Base-by-base conservation (phyloP, 768 basidiomycete genomes). In the Leccinum variicolor region DNA sequence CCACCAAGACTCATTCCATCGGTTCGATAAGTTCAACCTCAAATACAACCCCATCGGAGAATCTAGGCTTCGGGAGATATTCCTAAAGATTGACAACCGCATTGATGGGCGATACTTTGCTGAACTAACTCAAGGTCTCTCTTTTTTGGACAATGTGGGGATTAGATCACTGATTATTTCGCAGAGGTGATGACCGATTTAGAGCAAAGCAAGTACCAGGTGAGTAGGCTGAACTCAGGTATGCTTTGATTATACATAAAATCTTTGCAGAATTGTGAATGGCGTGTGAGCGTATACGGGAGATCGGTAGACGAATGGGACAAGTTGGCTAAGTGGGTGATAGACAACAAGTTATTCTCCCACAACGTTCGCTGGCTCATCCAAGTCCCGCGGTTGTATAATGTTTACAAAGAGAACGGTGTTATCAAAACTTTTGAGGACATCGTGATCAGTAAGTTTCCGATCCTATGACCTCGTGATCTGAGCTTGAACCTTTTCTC, bases 351-450 rank as follows among this genome's bases (percentile, higher is more conserved):
- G 71, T 79, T 98, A 5, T 90, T 82, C 72, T 98, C 95, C 3
- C 95, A 98, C 73, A 98, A 99, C 68, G 94, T 98, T 39, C 85
- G 97, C 53, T 98, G 97, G 97, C 84, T 98, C 56, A 89, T 99
- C 61, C 97, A 98, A 71, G 77, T 98, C 6, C 97, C 97, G 0
- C 86, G 97, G 3, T 70, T 99, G 58, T 99, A 99, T 75, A 89
- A 96, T 63, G 84, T 98, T 7, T 99, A 97, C 80, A 97, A 95
- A 69, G 85, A 86, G 54, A 91, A 85, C 59, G 93, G 91, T 0
- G 83, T 86, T 1, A 80, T 98, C 21, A 66, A 84, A 45, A 95
- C 86, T 9, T 99, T 97, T 62, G 90, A 95, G 67, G 93, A 98
- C 64, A 85, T 99, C 57, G 85, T 99, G 41, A 75, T 75, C 26